Evolutionary conservation across 2,329 filamentous ascomycete species (phyloP), one percentile per base, ranked within the genome.

Genomic region (Pestalotiopsis sp.): DNA sequence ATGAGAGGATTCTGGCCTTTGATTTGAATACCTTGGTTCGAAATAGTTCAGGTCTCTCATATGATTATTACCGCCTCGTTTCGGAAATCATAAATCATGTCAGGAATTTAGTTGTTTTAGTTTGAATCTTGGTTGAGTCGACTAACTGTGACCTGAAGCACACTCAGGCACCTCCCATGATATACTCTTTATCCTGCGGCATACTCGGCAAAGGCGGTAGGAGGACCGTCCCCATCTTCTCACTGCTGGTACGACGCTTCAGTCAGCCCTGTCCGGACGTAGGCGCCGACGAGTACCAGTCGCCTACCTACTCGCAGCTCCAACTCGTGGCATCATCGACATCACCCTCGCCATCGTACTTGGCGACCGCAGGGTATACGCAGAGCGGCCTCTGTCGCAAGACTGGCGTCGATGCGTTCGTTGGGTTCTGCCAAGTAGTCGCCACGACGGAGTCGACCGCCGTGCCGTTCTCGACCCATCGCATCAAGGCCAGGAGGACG

Each of bases 391-490:
- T 23, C 13, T 64, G 61, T 14, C 41, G n/a, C 38, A 49, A 14
- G 2, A 64, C 61, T 49, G 38, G 38, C 9, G 61, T 49, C 52
- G 61, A 38, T 27, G 58, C 38, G 17, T 62, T 45, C 36, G 58
- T 17, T 4, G 58, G 36, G 61, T 65, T 68, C 3, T 39, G 31
- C 56, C 61, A 69, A 7, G 67, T 69, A 2, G 66, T 68, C n/a
- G 68, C 62, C 5, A 69, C 52, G 36, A 69, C 49, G n/a, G 31
- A 52, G 14, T 69, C 66, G 12, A 49, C 56, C 23, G 67, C 63
- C 62, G 14, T 67, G 1, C 76, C 77, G 2, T 74, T 69, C 72
- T 80, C 78, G 3, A 78, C 74, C 77, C 77, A 78, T 11, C 66
- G 41, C 68, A 78, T 66, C 67, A 80, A 69, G 36, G 73, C 74